Evolutionary conservation across 73 alveolate species (phyloP), one percentile per base, ranked within the genome.

Genomic region (Paramecium sonneborni): DNA sequence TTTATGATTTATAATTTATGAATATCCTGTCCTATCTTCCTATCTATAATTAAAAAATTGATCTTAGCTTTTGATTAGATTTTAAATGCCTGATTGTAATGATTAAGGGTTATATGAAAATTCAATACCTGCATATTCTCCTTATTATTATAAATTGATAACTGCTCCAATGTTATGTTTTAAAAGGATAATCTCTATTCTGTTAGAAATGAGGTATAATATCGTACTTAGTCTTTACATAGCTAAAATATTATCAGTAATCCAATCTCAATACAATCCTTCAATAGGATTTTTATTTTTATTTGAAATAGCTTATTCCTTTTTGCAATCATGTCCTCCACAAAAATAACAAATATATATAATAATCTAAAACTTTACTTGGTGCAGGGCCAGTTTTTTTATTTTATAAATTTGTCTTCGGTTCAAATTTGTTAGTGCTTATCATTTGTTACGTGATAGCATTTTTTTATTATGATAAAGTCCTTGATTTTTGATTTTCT

Each of bases 211-310:
- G 26, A 93, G 86, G 11, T 87, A 76, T 37, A 93, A 28, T 28
- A 85, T 32, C 37, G 92, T 84, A 21, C 93, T 82, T 9, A 92
- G 95, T 62, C 97, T 92, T 85, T 93, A 90, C 82, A 95, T 92
- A 5, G 97, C 97, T 52, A 92, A 43, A 38, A 93, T 92, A 57
- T 93, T 86, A 23, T 86, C 94, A 5, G 95, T 93, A 5, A 93
- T 93, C 94, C 95, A 92, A 84, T 93, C 96, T 24, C 95, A 93
- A 93, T 93, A 62, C 26, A 93, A 76, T n/a, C 97, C 97, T 56
- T 85, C 55, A 18, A 93, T 92, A 15, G 97, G 96, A 92, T 88
- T 69, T 35, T 86, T 93, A 23, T 82, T 67, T 57, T 85, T 85
- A 23, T 92, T 76, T n/a, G 15, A 46, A 12, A 26, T 34, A 56